These are phyloP conservation scores for Carex sylvatica DNA, from an alignment of 202 grass and related monocot species.

Conservation along the genomic window DNA sequence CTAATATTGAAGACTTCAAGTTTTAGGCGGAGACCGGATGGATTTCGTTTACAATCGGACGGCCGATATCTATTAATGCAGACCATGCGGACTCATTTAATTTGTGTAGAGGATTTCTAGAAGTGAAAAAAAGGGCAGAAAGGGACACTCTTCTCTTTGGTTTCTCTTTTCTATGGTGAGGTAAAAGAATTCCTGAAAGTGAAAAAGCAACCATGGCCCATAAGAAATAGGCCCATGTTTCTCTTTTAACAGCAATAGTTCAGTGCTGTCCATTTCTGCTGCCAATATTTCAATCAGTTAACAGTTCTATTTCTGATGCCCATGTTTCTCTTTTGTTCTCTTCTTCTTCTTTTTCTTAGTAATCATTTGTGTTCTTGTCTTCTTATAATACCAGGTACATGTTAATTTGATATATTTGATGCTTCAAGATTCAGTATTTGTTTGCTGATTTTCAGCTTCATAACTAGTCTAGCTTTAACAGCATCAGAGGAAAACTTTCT, in stretches of 20 bases:
- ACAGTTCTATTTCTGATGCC: background rate
- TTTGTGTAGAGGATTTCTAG: background rate
- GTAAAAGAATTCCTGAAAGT: background rate
- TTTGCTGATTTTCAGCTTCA: background rate
- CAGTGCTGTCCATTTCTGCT: constrained; percentile 19
- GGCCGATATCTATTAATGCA: too few species aligned
- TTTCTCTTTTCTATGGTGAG: background rate
- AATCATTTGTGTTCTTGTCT: background rate
- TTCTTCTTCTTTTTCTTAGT: background rate
- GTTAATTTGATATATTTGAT: background rate
- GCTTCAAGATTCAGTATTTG: background rate
- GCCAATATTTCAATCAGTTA: background rate
- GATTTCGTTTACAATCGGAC: too few species aligned
- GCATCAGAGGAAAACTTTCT: too few species aligned
- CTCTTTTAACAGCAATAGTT: background rate
- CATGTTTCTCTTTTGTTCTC: background rate
- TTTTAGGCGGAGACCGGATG: too few species aligned
- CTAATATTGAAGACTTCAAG: too few species aligned
- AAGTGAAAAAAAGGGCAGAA: background rate
- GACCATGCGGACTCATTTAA: background rate
- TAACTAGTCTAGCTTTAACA: background rate
- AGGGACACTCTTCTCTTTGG: background rate
- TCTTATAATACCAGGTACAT: background rate
- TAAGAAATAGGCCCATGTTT: constrained; percentile 4
- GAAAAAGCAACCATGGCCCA: background rate